Conservation (phyloP, 257 asterid species). For the Solanum raphanifolium region DNA sequence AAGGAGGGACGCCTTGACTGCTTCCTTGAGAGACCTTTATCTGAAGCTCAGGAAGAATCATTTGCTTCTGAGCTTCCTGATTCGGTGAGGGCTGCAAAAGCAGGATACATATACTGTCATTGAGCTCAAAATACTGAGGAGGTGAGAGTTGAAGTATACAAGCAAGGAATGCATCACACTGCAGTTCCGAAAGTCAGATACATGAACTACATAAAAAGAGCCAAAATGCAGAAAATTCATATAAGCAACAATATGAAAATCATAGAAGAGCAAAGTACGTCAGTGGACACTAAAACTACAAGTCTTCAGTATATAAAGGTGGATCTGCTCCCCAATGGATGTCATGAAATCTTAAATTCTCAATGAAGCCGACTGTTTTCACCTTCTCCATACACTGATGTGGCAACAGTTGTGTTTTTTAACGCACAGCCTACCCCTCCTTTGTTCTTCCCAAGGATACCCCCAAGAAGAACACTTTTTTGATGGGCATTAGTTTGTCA, state of each 20-base stretch:
- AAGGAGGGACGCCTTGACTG: conserved; percentile 28
- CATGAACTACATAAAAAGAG: not conserved
- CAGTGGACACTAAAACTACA: not conserved
- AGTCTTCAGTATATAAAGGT: not conserved
- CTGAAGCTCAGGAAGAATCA: conserved; percentile 52
- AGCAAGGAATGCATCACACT: not conserved
- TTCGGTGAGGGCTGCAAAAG: conserved; percentile 43
- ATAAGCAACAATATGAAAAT: not conserved
- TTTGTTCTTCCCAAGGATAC: not conserved
- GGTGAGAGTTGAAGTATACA: not conserved
- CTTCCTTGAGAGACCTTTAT: conserved; percentile 41
- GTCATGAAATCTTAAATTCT: not conserved
- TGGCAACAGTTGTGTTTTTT: not conserved
- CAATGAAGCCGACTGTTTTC: not conserved
- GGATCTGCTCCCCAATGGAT: not conserved
- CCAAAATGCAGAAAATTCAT: not conserved
- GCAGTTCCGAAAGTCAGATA: not conserved
- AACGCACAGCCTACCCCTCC: not conserved
- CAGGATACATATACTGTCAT: not conserved
- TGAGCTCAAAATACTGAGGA: not conserved
- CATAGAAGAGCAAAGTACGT: not conserved
- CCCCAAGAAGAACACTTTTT: not conserved
- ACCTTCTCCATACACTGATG: not conserved
- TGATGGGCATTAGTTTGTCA: not conserved
- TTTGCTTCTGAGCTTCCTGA: conserved; percentile 62